These are phyloP conservation scores for Lolium perenne DNA, from an alignment of 176 grass and related monocot species.

Conservation along the genomic window DNA sequence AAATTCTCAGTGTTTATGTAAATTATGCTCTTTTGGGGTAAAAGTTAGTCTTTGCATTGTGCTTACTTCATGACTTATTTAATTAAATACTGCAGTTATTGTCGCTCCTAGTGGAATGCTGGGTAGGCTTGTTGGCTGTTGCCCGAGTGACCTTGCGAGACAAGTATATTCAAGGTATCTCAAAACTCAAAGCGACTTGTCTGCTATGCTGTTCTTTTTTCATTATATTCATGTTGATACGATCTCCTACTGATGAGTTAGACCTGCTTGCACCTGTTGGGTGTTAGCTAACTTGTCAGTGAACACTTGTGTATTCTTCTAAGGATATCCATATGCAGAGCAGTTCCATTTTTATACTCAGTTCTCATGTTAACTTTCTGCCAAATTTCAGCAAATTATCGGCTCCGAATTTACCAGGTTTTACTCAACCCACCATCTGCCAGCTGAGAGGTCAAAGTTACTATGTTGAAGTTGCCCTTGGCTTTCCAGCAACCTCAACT, in stretches of 20 bases:
- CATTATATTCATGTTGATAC: constrained; percentile 19
- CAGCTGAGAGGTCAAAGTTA: constrained; percentile 94
- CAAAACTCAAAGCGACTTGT: neutral
- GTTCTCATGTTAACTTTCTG: constrained; percentile 51
- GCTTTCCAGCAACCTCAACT: constrained; percentile 59
- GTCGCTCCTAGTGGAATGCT: constrained; percentile 97
- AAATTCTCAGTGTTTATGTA: constrained; percentile 26
- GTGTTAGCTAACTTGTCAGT: neutral
- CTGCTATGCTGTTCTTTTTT: constrained; percentile 18
- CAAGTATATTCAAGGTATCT: constrained; percentile 94
- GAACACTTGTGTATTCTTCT: constrained; percentile 8
- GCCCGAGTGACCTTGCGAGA: constrained; percentile 95
- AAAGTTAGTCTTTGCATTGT: constrained; percentile 25
- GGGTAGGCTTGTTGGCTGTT: constrained; percentile 94
- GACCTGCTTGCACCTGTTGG: constrained; percentile 8
- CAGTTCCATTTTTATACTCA: constrained; percentile 32
- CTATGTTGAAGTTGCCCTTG: constrained; percentile 96
- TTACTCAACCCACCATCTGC: constrained; percentile 69
- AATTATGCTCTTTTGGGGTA: constrained; percentile 7
- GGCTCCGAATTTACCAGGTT: constrained; percentile 62
- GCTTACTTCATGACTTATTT: constrained; percentile 38
- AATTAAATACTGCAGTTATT: constrained; percentile 77
- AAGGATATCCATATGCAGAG: constrained; percentile 30
- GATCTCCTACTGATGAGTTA: constrained; percentile 26
- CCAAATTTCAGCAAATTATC: constrained; percentile 79